Evolutionary conservation across 345 rosid species (phyloP).

Genomic region (Cardiospermum halicacabum): DNA sequence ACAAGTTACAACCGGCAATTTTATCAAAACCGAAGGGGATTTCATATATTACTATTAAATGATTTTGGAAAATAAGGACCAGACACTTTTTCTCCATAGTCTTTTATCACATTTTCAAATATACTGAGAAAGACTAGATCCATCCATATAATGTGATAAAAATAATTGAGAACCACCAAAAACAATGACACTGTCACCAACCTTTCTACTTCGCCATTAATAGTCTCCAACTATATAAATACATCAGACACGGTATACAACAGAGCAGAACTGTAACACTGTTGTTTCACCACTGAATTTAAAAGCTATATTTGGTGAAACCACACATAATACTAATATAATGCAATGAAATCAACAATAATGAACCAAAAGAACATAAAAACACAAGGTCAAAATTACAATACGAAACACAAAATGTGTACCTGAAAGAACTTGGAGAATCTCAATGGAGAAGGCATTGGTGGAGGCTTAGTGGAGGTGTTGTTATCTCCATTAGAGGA

Average conservation of each 20-base stretch:
- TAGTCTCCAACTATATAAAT: conserved; percentile 11
- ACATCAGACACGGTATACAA: neutral
- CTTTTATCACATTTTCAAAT: neutral
- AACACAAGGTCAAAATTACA: neutral
- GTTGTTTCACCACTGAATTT: neutral
- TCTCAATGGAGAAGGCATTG: conserved; percentile 86
- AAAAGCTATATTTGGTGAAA: neutral
- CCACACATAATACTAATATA: conserved; percentile 1
- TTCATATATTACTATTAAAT: neutral
- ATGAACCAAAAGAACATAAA: neutral
- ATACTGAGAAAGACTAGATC: neutral
- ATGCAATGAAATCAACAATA: neutral
- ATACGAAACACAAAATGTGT: neutral
- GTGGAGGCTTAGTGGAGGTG: conserved; percentile 64
- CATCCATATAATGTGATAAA: neutral
- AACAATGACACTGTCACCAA: neutral
- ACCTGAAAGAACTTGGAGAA: conserved; percentile 90
- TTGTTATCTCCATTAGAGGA: conserved; percentile 49
- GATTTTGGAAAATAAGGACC: neutral
- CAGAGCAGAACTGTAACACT: neutral
- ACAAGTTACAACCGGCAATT: neutral
- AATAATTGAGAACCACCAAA: neutral
- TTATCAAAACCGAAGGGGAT: neutral
- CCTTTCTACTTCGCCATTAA: conserved; percentile 2
- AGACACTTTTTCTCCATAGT: neutral